Conservation (phyloP, 805 yeast genomes). For the Wickerhamiella shivajii region DNA sequence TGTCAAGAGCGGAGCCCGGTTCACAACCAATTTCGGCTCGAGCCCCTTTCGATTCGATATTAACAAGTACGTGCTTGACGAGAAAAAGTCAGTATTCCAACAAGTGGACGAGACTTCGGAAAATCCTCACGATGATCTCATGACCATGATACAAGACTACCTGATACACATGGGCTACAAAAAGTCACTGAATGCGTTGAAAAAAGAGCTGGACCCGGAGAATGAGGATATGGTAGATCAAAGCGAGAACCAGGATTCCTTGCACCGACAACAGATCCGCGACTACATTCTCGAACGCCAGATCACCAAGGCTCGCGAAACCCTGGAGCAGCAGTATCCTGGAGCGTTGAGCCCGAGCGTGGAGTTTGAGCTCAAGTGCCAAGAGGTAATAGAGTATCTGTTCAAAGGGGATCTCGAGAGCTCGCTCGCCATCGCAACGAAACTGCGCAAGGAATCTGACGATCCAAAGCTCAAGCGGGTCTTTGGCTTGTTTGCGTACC, state of each 20-base stretch:
- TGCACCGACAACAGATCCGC: constrained; percentile 32
- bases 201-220: constrained; percentile 28
- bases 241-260: constrained; percentile 1
- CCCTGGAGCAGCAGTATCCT: constrained; percentile 30
- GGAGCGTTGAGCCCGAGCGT: constrained; percentile 26
- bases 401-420: constrained; percentile 9
- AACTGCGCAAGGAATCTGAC: not conserved
- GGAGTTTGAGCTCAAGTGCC: constrained; percentile 30
- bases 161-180: constrained; percentile 45
- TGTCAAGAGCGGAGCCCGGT: constrained; percentile 29
- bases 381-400: constrained; percentile 31
- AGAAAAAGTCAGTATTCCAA: constrained; percentile 27
- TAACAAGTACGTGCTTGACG: constrained; percentile 33
- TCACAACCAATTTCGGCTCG: constrained; percentile 38
- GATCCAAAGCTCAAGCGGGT: constrained; percentile 1
- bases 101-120: constrained; percentile 10
- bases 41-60: constrained; percentile 47
- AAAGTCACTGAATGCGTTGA: constrained; percentile 39
- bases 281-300: constrained; percentile 31
- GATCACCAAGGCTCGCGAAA: constrained; percentile 30
- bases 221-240: not conserved
- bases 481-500: constrained; percentile 8
- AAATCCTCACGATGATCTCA: constrained; percentile 6
- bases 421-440: constrained; percentile 13
- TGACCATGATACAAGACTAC: constrained; percentile 35